Base-by-base conservation (phyloP, 1,284 basidiomycete genomes). In the Irpex rosettiformis region DNA sequence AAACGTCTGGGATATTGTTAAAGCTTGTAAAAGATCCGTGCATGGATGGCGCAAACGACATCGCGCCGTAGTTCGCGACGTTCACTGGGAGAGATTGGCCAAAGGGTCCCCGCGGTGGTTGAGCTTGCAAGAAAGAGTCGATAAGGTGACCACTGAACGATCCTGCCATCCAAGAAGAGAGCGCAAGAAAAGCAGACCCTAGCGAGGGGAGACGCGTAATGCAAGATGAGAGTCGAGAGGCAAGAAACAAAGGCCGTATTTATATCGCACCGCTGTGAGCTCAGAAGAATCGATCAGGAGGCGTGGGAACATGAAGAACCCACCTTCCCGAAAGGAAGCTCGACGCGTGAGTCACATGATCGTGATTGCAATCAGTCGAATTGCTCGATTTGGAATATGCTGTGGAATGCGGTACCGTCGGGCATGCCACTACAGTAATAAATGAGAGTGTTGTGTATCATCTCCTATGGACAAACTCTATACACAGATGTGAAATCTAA, bases 31-130 rank as follows among this genome's bases (percentile, higher is more conserved):
- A 62, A 37, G 40, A 13, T 37, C 85, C 84, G 62, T 87, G 85
- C 75, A 81, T 79, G 24, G 73, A 73, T 3, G 82, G 70, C 54
- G 81, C 79, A 66, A 85, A 88, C 3, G 83, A 80, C 77, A 85
- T 79, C 28, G 81, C 66, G 7, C 83, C 84, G 67, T 75, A 75
- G 21, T 73, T 77, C n/a, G 79, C 64, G 47, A 84, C 68, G 47
- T 67, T 64, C 1, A 73, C 60, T 3, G 62, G 58, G 56, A 53
- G 55, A 22, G 60, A 37, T 64, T 72, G 72, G 22, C 72, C 71
- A 59, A 74, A 75, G 8, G 73, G 72, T 13, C 67, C 66, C 6
- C 68, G 49, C 63, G 68, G 64, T 4, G 56, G 62, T 64, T 67
- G 56, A 55, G 65, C 60, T 51, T 51, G 56, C 67, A 72, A 59